These are phyloP conservation scores for Penicillium corylophilum DNA, from an alignment of 2,329 filamentous ascomycete genomes.

Conservation along the genomic window DNA sequence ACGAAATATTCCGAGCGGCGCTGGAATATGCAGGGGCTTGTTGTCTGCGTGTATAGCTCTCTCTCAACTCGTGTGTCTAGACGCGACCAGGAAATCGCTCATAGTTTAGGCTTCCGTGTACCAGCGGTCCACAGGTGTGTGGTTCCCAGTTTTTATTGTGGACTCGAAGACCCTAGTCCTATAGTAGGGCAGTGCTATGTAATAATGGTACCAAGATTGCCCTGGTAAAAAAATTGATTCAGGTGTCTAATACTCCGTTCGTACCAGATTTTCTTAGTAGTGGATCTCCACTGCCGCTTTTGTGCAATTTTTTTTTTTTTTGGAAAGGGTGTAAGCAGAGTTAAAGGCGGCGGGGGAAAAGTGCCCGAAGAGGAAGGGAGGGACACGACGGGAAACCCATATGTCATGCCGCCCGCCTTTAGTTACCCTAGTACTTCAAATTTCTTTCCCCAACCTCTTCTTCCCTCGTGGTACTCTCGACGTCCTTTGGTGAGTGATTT, in stretches of 20 bases:
- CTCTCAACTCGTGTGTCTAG: neutral
- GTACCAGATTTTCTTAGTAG: neutral
- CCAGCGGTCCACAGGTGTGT: neutral
- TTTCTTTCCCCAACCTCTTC: constrained; percentile 1
- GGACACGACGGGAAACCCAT: neutral
- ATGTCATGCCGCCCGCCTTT: neutral
- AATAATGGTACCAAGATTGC: neutral
- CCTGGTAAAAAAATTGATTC: too few species aligned
- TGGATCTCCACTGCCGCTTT: neutral
- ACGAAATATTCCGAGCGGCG: constrained; percentile 3
- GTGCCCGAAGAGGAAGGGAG: neutral
- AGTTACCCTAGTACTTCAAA: neutral
- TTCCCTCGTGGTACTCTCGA: neutral
- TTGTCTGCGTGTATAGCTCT: constrained; percentile 5
- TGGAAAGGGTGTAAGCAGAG: neutral
- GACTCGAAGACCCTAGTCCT: neutral
- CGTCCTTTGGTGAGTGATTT: constrained; percentile 11
- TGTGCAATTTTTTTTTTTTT: neutral
- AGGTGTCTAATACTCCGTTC: neutral
- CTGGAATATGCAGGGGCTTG: constrained; percentile 2
- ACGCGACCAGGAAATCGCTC: constrained; percentile 10
- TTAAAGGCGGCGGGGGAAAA: neutral
- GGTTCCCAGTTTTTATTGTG: neutral
- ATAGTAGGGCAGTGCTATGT: neutral
- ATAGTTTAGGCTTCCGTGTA: constrained; percentile 1